A percentile compares a stretch with the other conserved stretches of the same genome.
These are phyloP conservation scores for Colletotrichum horii DNA, from an alignment of 2,329 filamentous ascomycete genomes.

Conservation along the genomic window DNA sequence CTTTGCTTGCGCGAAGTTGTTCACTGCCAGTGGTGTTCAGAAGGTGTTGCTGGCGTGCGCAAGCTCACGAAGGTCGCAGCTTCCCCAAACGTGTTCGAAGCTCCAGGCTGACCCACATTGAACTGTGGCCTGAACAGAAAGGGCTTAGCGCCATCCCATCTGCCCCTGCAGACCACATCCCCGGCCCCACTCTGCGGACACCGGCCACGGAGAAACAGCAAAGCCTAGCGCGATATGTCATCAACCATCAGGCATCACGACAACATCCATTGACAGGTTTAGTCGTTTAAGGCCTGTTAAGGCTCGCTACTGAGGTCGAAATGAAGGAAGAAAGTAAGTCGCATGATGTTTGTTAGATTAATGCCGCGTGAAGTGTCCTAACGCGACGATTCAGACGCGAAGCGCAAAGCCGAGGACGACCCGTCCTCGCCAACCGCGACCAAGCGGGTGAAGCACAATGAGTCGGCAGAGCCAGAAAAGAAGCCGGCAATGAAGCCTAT, in stretches of 20 bases:
- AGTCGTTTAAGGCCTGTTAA: conserved; percentile 7
- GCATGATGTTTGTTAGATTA: not conserved
- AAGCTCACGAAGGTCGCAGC: conserved; percentile 9
- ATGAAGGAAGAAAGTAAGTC: conserved; percentile 48
- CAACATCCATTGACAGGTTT: conserved; percentile 1
- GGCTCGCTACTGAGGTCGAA: not conserved
- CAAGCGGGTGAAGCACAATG: conserved; percentile 67
- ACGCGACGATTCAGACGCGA: conserved; percentile 41
- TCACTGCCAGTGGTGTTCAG: not conserved
- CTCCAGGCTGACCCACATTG: conserved; percentile 28
- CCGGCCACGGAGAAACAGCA: conserved; percentile 18
- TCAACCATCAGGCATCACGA: conserved; percentile 10
- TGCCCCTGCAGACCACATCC: conserved; percentile 31
- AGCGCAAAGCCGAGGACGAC: conserved; percentile 77
- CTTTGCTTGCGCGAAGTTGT: not conserved
- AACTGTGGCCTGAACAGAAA: conserved; percentile 38
- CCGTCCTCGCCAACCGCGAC: conserved; percentile 63
- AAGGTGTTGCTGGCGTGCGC: not conserved
- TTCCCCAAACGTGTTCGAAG: conserved; percentile 24
- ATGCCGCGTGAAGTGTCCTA: not conserved
- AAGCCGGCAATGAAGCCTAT: conserved; percentile 67
- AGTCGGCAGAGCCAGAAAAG: conserved; percentile 52
- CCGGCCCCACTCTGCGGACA: not conserved
- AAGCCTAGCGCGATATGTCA: conserved; percentile 21
- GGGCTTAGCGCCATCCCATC: conserved; percentile 33